Conservation (phyloP, 371 early-diverging fungal genomes). For the Syncephalastrum sp. region DNA sequence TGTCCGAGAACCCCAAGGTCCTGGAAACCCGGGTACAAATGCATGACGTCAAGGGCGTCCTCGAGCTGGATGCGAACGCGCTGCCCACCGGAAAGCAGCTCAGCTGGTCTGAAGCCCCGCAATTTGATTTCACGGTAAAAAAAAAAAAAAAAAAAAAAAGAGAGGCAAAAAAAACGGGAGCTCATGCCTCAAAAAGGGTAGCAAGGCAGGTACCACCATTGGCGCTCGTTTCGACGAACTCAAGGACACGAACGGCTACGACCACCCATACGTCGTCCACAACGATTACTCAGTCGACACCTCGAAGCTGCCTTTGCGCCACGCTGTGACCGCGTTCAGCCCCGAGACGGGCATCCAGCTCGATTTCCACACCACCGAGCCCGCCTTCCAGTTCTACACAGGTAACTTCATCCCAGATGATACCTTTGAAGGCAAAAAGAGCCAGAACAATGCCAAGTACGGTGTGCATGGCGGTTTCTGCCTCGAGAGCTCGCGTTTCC, state of each 20-base stretch:
- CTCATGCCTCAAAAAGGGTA: conserved; percentile 21
- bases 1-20: conserved; percentile 36
- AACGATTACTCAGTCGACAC: conserved; percentile 40
- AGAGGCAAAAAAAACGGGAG: background rate
- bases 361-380: conserved; percentile 60
- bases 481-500: conserved; percentile 66
- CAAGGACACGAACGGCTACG: conserved; percentile 50
- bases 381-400: conserved; percentile 78
- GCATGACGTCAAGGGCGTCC: conserved; percentile 46
- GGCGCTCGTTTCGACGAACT: conserved; percentile 43
- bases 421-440: conserved; percentile 37
- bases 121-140: conserved; percentile 58
- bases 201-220: conserved; percentile 35
- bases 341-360: conserved; percentile 66
- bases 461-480: conserved; percentile 60
- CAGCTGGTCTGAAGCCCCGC: conserved; percentile 33
- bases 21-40: conserved; percentile 54
- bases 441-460: conserved; percentile 26
- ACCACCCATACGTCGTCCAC: conserved; percentile 64
- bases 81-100: conserved; percentile 68
- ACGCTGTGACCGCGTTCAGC: conserved; percentile 44
- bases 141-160: background rate
- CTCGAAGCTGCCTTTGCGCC: conserved; percentile 31
- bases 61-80: conserved; percentile 53
- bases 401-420: conserved; percentile 55